Percentiles rank a stretch among this genome's conserved stretches.
phyloP scores from a whole-genome alignment of 192 early-diverging fungal genomes.

The Geranomyces variabilis region DNA sequence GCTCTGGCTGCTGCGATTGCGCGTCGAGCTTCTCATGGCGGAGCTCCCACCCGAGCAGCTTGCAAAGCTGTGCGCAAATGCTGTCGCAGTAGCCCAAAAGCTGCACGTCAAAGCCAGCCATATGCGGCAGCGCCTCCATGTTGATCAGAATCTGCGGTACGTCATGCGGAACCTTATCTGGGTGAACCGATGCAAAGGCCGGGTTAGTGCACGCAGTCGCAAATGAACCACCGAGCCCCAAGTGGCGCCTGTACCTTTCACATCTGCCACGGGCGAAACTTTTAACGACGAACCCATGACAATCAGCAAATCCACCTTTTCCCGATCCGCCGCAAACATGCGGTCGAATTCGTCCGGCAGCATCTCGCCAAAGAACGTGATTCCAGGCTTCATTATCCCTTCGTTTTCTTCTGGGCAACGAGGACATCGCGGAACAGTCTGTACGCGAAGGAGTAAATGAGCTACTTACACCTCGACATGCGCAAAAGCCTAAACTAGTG shows the following conservation, averaged over 20 bases:
- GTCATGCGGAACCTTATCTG: conserved; percentile 70
- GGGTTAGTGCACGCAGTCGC: not conserved
- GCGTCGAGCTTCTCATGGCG: not conserved
- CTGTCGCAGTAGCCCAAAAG: conserved; percentile 83
- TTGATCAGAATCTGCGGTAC: conserved; percentile 95
- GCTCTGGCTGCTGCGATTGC: not conserved
- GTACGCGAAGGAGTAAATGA: not conserved
- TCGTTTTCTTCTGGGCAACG: conserved; percentile 63
- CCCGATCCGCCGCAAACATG: conserved; percentile 68
- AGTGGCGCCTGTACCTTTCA: conserved; percentile 70
- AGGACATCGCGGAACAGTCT: conserved; percentile 76
- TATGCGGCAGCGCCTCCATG: conserved; percentile 80
- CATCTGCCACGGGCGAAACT: conserved; percentile 91
- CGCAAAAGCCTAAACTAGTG: not conserved
- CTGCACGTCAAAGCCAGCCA: conserved; percentile 83
- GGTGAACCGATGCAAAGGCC: conserved; percentile 7
- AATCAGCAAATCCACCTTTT: conserved; percentile 83
- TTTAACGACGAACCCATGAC: conserved; percentile 97
- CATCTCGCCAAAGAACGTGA: conserved; percentile 96
- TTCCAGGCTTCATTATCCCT: conserved; percentile 89
- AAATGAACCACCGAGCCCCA: not conserved
- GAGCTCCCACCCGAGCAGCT: conserved; percentile 76
- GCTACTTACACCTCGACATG: not conserved
- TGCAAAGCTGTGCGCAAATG: conserved; percentile 78
- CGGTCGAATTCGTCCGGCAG: conserved; percentile 81